A percentile compares a stretch with the other conserved stretches of the same genome.
Conservation (phyloP, 768 basidiomycete species). For the Leccinum obscurum region DNA sequence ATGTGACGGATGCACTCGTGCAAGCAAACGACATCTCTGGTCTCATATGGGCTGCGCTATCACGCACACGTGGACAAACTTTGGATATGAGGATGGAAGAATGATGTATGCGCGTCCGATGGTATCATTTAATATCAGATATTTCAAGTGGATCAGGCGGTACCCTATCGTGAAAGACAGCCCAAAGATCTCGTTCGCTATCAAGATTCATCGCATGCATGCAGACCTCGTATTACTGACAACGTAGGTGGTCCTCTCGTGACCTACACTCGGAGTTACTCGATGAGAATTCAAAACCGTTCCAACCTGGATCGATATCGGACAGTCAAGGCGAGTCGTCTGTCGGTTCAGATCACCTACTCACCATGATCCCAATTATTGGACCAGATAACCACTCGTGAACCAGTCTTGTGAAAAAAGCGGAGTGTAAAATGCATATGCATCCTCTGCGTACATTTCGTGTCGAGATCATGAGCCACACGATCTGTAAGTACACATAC, state of each 20-base stretch:
- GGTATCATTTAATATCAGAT: not conserved
- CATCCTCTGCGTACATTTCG: too few species aligned
- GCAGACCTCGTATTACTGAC: not conserved
- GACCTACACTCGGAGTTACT: not conserved
- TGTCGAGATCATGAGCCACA: too few species aligned
- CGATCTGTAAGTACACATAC: too few species aligned
- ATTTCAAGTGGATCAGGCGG: not conserved
- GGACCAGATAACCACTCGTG: too few species aligned
- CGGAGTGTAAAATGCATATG: too few species aligned
- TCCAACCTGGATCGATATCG: not conserved
- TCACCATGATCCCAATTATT: not conserved
- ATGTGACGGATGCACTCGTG: conserved; percentile 60
- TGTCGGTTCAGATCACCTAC: not conserved
- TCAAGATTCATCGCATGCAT: not conserved
- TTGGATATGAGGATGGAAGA: not conserved
- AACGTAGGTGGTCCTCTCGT: not conserved
- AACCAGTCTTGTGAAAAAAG: too few species aligned
- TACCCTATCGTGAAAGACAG: too few species aligned
- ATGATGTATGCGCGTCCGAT: not conserved
- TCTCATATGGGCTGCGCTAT: conserved; percentile 59
- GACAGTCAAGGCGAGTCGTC: not conserved
- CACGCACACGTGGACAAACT: conserved; percentile 36
- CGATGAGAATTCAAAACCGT: not conserved
- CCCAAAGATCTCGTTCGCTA: not conserved
- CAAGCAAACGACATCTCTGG: conserved; percentile 66